Evolutionary conservation across 371 early-diverging fungal species (phyloP).

Genomic region (Basidiobolus meristosporus): DNA sequence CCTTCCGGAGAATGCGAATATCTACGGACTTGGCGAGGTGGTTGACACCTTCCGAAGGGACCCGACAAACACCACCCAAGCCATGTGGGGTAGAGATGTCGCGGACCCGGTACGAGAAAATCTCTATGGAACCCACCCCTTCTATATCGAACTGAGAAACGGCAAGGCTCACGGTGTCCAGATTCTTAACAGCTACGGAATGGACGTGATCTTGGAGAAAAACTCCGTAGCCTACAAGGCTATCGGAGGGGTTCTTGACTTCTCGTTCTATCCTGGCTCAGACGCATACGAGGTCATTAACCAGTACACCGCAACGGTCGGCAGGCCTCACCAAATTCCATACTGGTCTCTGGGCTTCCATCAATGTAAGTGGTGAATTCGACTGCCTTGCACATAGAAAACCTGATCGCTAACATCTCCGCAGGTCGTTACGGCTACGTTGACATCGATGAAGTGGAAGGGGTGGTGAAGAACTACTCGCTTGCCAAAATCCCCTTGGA

Average conservation of each 20-base stretch:
- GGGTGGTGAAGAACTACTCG: constrained; percentile 23
- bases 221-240: constrained; percentile 35
- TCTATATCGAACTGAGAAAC: constrained; percentile 44
- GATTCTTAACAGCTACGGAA: constrained; percentile 45
- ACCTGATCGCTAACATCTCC: constrained; percentile 49
- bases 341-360: constrained; percentile 6
- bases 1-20: constrained; percentile 27
- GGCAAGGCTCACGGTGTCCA: constrained; percentile 33
- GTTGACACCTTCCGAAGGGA: constrained; percentile 25
- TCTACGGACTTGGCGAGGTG: constrained; percentile 53
- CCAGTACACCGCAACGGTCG: constrained; percentile 47
- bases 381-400: no score
- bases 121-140: constrained; percentile 48
- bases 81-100: constrained; percentile 34
- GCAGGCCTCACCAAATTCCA: constrained; percentile 34
- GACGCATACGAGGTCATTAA: constrained; percentile 30
- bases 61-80: constrained; percentile 9
- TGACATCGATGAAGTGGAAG: constrained; percentile 25
- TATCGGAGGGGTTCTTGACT: constrained; percentile 45
- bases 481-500: constrained; percentile 40
- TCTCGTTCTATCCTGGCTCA: constrained; percentile 39
- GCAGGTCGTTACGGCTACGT: constrained; percentile 55
- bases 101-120: constrained; percentile 27
- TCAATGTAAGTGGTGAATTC: no score
- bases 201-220: constrained; percentile 38